Conservation (phyloP, 1,284 basidiomycete genomes). For the Ceratorhiza oryzae-sativae region DNA sequence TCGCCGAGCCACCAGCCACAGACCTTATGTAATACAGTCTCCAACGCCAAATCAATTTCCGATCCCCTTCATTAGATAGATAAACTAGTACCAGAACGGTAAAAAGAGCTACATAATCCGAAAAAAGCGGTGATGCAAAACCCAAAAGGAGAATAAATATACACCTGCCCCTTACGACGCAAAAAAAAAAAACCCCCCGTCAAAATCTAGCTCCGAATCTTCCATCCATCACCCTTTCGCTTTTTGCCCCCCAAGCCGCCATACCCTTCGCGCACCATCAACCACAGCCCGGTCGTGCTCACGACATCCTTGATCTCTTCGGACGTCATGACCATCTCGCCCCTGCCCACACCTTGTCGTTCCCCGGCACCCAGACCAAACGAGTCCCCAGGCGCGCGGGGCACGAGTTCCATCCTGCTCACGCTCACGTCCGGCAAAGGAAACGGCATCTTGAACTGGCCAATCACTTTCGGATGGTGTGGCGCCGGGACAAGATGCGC, state of each 20-base stretch:
- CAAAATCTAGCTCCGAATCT: constrained; percentile 57
- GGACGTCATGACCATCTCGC: constrained; percentile 69
- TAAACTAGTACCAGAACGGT: too few species aligned
- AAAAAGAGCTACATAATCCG: neutral
- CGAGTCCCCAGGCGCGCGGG: constrained; percentile 17
- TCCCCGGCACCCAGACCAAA: constrained; percentile 40
- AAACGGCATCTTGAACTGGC: constrained; percentile 87
- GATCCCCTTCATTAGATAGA: too few species aligned
- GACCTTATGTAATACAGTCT: too few species aligned
- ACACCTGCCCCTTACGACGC: too few species aligned
- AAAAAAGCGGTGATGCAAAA: neutral
- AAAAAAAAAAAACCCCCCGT: too few species aligned
- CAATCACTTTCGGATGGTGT: constrained; percentile 95
- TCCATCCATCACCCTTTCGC: constrained; percentile 79
- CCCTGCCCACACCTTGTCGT: constrained; percentile 43
- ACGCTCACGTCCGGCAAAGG: constrained; percentile 76
- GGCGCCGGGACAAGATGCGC: constrained; percentile 90
- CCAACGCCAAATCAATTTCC: too few species aligned
- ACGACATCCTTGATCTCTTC: constrained; percentile 96
- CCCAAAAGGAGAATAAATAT: neutral
- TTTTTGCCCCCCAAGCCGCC: constrained; percentile 85
- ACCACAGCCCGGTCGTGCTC: constrained; percentile 87
- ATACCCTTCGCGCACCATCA: constrained; percentile 91
- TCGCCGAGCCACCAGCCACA: too few species aligned
- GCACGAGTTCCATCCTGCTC: constrained; percentile 49